Conservation (phyloP, 2,329 filamentous ascomycete species). For the Thelonectria olida region DNA sequence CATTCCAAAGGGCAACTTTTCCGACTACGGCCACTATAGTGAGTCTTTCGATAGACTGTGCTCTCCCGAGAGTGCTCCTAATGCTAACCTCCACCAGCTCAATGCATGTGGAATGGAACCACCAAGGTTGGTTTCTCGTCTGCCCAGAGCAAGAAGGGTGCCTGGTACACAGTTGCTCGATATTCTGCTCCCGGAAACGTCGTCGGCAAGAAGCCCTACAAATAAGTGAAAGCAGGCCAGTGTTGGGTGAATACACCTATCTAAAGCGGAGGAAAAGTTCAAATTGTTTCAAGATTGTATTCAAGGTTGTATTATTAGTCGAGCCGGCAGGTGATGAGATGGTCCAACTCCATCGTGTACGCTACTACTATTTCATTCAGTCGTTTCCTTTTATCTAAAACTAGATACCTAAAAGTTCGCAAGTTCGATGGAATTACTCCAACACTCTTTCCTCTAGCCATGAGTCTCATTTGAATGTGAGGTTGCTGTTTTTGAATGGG, state of each 20-base stretch:
- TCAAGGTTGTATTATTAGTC: neutral
- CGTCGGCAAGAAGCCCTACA: conserved; percentile 43
- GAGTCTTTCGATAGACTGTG: neutral
- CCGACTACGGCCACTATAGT: conserved; percentile 42
- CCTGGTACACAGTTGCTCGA: conserved; percentile 45
- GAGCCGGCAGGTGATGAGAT: neutral
- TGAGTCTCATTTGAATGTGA: neutral
- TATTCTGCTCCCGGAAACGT: conserved; percentile 46
- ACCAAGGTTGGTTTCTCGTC: conserved; percentile 45
- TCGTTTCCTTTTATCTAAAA: too few relatives aligned
- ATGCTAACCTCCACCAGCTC: conserved; percentile 26
- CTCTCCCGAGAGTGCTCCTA: rapidly evolving
- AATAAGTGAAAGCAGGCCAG: neutral
- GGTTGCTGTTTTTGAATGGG: conserved; percentile 20
- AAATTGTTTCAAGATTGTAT: too few relatives aligned
- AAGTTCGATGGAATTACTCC: too few relatives aligned
- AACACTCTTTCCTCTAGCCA: too few relatives aligned
- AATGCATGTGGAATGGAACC: conserved; percentile 44
- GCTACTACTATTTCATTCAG: neutral
- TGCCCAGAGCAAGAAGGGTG: conserved; percentile 39
- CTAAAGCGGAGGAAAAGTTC: too few relatives aligned
- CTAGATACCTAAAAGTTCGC: too few relatives aligned
- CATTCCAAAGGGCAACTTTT: conserved; percentile 36
- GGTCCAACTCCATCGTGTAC: neutral
- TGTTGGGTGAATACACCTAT: neutral